Conservation (phyloP, 352 stramenopile genomes). For the Phytopythium vexans region DNA sequence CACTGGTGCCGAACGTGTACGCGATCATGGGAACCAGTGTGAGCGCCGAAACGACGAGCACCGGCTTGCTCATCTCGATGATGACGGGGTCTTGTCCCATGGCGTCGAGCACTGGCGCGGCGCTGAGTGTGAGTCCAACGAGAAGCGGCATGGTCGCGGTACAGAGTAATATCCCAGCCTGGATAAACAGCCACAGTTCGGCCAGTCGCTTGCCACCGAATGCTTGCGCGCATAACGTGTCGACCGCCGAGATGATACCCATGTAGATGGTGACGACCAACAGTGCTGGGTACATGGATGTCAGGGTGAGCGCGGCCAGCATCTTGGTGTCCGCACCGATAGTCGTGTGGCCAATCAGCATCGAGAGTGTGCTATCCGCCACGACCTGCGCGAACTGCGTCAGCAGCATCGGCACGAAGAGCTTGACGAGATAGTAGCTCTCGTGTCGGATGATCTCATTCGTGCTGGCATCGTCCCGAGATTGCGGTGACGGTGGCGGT, state of each 20-base stretch:
- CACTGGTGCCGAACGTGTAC: conserved; percentile 1
- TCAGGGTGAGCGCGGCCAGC: conserved; percentile 21
- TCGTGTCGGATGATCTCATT: conserved; percentile 9
- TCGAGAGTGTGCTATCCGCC: conserved; percentile 4
- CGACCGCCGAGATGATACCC: conserved; percentile 7
- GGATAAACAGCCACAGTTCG: conserved; percentile 36
- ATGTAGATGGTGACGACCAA: not conserved
- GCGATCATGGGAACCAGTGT: not conserved
- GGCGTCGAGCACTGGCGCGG: conserved; percentile 1
- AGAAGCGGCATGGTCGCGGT: conserved; percentile 9
- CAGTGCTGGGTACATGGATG: conserved; percentile 8
- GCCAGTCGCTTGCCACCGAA: conserved; percentile 26
- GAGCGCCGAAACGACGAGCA: not conserved
- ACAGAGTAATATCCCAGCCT: conserved; percentile 21
- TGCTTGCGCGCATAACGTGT: conserved; percentile 30
- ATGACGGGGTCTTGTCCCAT: conserved; percentile 4
- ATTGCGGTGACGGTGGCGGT: not conserved
- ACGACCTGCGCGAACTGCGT: conserved; percentile 8
- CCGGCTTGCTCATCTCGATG: conserved; percentile 1
- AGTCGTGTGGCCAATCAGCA: conserved; percentile 25
- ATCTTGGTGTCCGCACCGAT: conserved; percentile 12
- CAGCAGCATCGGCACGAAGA: conserved; percentile 11
- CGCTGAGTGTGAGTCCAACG: not conserved
- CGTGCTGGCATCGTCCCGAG: not conserved
- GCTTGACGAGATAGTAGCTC: conserved; percentile 1